Evolutionary conservation across 1,139 yeast species (phyloP), one percentile per base, ranked within the genome.

Genomic region (Hansenula anomala): DNA sequence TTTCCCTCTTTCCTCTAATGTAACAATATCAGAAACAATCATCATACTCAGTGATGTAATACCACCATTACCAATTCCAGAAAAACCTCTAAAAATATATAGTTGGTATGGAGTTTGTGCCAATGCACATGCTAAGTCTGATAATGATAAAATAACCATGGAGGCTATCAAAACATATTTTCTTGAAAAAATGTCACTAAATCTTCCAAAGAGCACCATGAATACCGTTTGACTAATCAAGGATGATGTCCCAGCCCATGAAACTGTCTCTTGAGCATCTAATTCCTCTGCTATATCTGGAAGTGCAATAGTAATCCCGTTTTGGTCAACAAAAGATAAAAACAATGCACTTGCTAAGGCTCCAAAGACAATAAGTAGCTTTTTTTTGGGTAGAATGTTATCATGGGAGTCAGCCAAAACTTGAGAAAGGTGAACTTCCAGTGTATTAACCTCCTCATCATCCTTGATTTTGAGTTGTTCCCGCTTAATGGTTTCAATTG

Each of bases 171-270:
- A 41, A 16, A 61, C 49, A 33, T 41, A 41, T 39, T 65, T 63
- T 28, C 75, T 50, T 2, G 73, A 73, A 37, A 70, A 60, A 12
- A 70, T 55, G 40, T 67, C 72, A 73, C 41, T 35, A n/a, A 45
- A 33, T 22, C 44, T 30, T 6, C 72, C 73, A 37, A 49, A 6
- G 67, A 74, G 39, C 58, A 70, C 19, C 63, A 54, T 15, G 64
- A 68, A 66, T 20, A 65, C 68, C 10, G 71, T 61, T 39, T 67
- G 69, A 11, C 72, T 67, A 36, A 70, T 60, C 28, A 69, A 54
- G 4, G 69, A 61, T 4, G 73, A 60, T 0, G 73, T 65, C 20
- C 72, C 73, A 1, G 69, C 67, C 76, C 76, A 71, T 44, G 65
- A 65, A 28, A 68, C 66, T 5, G 71, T 59, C 14, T 57, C 54